Percentiles rank a stretch among this genome's conserved stretches.
Conservation (phyloP, 441 rosid genomes). For the Brassica balearica region DNA sequence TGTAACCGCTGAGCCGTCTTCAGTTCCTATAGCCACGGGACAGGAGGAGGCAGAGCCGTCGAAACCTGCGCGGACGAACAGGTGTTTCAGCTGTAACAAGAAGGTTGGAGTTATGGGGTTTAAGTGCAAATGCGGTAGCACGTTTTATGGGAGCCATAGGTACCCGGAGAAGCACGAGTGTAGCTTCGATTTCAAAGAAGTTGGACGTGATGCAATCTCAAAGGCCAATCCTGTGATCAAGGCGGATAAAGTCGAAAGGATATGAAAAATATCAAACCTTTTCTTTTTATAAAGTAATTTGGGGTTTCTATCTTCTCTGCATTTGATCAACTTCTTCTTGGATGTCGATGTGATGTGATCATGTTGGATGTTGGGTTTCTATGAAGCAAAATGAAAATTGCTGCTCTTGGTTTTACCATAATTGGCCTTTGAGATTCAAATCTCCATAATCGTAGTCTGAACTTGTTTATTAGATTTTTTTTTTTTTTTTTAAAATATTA, state of each 20-base stretch:
- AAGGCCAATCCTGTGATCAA: slow-evolving; percentile 76
- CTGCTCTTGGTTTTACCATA: slow-evolving; percentile 29
- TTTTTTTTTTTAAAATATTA: too few relatives aligned
- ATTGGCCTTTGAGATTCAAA: background rate
- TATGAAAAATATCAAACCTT: slow-evolving; percentile 46
- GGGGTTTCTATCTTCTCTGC: slow-evolving; percentile 18
- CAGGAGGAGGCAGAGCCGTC: slow-evolving; percentile 41
- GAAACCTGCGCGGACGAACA: slow-evolving; percentile 44
- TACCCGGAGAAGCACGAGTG: slow-evolving; percentile 88
- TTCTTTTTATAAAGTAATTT: slow-evolving; percentile 8
- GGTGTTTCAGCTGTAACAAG: slow-evolving; percentile 82
- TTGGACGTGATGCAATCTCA: slow-evolving; percentile 67
- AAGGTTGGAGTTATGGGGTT: slow-evolving; percentile 81
- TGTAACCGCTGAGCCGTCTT: slow-evolving; percentile 25
- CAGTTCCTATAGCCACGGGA: slow-evolving; percentile 19
- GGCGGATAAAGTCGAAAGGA: slow-evolving; percentile 76
- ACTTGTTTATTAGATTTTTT: background rate
- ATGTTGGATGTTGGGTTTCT: slow-evolving; percentile 35
- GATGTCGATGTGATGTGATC: slow-evolving; percentile 36
- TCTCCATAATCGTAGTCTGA: background rate
- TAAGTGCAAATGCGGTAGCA: slow-evolving; percentile 79
- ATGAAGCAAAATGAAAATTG: slow-evolving; percentile 34
- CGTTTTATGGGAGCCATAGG: slow-evolving; percentile 76
- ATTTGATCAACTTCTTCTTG: slow-evolving; percentile 37
- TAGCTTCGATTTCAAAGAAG: slow-evolving; percentile 71